A percentile compares a stretch with the other conserved stretches of the same genome.
Evolutionary conservation across 768 basidiomycete genomes (phyloP).

Genomic region (Auriscalpium microsporum): DNA sequence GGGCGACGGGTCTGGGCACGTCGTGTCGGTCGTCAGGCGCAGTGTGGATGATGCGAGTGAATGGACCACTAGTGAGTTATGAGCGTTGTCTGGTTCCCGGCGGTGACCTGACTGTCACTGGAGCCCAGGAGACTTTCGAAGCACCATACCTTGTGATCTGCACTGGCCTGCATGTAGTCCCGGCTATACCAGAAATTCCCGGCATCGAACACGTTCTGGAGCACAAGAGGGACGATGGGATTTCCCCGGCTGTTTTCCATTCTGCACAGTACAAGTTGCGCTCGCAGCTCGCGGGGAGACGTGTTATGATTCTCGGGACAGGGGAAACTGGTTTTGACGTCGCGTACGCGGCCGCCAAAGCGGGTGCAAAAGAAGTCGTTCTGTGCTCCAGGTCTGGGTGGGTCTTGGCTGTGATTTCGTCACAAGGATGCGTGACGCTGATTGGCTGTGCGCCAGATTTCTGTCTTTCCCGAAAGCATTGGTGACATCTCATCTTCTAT

Average conservation of each 20-base stretch:
- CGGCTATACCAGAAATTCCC: constrained; percentile 40
- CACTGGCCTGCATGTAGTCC: constrained; percentile 48
- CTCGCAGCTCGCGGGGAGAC: constrained; percentile 33
- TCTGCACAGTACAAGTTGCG: constrained; percentile 44
- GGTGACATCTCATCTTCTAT: constrained; percentile 19
- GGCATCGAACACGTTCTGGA: constrained; percentile 35
- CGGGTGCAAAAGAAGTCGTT: constrained; percentile 41
- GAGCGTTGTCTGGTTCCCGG: not conserved
- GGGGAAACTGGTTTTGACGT: constrained; percentile 62
- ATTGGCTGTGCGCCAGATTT: constrained; percentile 27
- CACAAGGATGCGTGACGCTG: not conserved
- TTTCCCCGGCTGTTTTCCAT: constrained; percentile 32
- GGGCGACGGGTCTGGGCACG: constrained; percentile 25
- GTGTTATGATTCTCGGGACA: constrained; percentile 48
- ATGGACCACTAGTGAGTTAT: constrained; percentile 24
- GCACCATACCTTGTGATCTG: constrained; percentile 40
- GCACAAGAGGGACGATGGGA: constrained; percentile 7
- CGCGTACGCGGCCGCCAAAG: constrained; percentile 40
- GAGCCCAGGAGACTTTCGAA: constrained; percentile 25
- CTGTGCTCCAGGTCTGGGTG: constrained; percentile 46
- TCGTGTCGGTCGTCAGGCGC: constrained; percentile 26
- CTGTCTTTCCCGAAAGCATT: constrained; percentile 52
- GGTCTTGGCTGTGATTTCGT: not conserved
- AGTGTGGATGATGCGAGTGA: constrained; percentile 15
- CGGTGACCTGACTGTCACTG: not conserved